Evolutionary conservation across 768 basidiomycete genomes (phyloP).

Genomic region (Serendipita sp.): DNA sequence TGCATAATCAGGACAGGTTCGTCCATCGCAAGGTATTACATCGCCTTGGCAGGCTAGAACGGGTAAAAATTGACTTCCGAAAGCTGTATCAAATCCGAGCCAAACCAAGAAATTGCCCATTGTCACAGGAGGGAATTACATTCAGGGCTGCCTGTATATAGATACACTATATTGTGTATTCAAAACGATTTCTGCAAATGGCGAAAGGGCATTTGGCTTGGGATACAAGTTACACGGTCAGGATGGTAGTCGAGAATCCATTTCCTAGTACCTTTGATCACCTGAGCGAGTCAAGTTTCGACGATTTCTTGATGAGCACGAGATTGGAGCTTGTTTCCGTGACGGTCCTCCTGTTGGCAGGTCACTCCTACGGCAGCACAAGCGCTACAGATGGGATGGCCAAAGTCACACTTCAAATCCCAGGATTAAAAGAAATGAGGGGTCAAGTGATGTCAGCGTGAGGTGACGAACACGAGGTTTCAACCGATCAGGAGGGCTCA

Average conservation of each 20-base stretch:
- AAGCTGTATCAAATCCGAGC: no score
- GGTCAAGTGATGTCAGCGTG: constrained; percentile 13
- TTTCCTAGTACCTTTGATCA: constrained; percentile 59
- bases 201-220: no score
- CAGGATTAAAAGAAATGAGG: background rate
- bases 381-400: constrained; percentile 73
- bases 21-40: no score
- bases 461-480: constrained; percentile 9
- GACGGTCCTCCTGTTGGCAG: constrained; percentile 80
- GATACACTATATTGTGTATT: no score
- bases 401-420: constrained; percentile 62
- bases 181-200: no score
- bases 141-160: no score
- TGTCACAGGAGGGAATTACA: no score
- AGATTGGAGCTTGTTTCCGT: constrained; percentile 72
- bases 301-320: constrained; percentile 70
- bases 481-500: constrained; percentile 13
- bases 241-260: constrained; percentile 53
- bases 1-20: no score
- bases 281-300: constrained; percentile 65
- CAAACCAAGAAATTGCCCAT: no score
- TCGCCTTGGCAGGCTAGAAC: no score
- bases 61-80: no score
- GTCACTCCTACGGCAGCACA: constrained; percentile 63
- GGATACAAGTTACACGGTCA: constrained; percentile 44